Percentiles rank a stretch among this genome's conserved stretches.
These are phyloP conservation scores for Aquilaria agallochum DNA, from an alignment of 441 rosid genomes.

Conservation along the genomic window DNA sequence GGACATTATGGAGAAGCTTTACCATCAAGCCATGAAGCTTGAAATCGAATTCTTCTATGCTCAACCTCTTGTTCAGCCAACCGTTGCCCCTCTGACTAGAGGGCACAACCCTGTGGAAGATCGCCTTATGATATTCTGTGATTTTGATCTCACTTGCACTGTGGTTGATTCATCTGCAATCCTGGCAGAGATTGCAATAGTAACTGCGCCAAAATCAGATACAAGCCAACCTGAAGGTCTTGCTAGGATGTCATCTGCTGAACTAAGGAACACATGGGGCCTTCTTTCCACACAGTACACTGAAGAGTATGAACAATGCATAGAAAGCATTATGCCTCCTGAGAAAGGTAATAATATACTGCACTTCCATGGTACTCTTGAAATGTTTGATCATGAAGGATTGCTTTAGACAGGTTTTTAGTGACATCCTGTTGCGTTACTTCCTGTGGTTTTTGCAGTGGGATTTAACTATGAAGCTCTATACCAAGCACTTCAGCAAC, in stretches of 20 bases:
- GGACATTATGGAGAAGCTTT: constrained; percentile 83
- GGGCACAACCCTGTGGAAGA: constrained; percentile 48
- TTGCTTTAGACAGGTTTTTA: constrained; percentile 5
- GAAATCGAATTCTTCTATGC: constrained; percentile 87
- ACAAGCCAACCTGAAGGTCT: constrained; percentile 46
- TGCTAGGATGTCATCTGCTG: constrained; percentile 69
- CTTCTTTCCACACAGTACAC: constrained; percentile 71
- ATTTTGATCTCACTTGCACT: constrained; percentile 95
- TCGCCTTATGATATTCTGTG: constrained; percentile 69
- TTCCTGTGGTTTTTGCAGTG: constrained; percentile 36
- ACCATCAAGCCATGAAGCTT: constrained; percentile 96
- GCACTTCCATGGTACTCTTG: constrained; percentile 6
- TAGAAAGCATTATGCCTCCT: constrained; percentile 64
- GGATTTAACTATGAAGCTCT: constrained; percentile 64
- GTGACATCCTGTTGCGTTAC: constrained; percentile 4
- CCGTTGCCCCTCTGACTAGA: constrained; percentile 64
- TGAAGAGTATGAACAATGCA: constrained; percentile 89
- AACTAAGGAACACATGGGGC: constrained; percentile 76
- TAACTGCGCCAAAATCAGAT: constrained; percentile 83
- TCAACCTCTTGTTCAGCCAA: constrained; percentile 68
- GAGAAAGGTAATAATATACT: constrained; percentile 45
- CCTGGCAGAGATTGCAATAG: constrained; percentile 93
- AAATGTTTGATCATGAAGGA: constrained; percentile 2
- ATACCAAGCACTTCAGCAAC: constrained; percentile 59
- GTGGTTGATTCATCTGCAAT: constrained; percentile 95